Evolutionary conservation across 257 asterid genomes (phyloP), one percentile per base, ranked within the genome.

Genomic region (Lycium ferocissimum): DNA sequence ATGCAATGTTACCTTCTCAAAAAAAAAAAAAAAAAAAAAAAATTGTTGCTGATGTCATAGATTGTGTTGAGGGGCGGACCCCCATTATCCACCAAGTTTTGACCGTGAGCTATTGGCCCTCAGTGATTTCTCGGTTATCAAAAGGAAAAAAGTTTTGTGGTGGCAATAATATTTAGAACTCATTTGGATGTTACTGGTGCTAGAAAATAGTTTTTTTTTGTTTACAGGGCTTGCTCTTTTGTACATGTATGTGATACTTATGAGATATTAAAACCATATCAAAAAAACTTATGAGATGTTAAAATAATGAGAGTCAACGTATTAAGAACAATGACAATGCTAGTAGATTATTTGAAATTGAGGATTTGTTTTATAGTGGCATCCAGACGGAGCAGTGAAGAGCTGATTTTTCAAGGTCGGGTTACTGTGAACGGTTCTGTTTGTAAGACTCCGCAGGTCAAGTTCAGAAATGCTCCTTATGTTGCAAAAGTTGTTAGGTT

Each of bases 321-420:
- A 57, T 38, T 7, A 53, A 13, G 56, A 26, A 58, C 26, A 37
- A 18, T 43, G 15, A 9, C 15, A 61, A n/a, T n/a, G 20, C 65
- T 59, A 54, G 11, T 51, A 17, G 69, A 37, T 33, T 78, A 53
- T 53, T 33, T 78, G 2, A 53, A 53, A 61, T 81, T 63, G 3
- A 80, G 87, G 67, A 82, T 84, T 84, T 58, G 59, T 88, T 86
- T 81, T 81, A 47, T 90, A 97, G 99, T 97, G 89, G 98, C 98
- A 57, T 97, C 99, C 53, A 92, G 99, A 89, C 90, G 99, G 89
- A 97, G 98, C 89, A 86, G 99, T 20, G 99, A 95, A 85, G 98
- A 97, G 89, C 92, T 97, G 88, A 95, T 97, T 81, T 94, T 94
- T 87, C 88, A 92, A 85, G 98, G 98, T 85, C 93, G 92, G 89